phyloP scores from a whole-genome alignment of 805 yeast genomes.

The Ogataea siamensis region DNA sequence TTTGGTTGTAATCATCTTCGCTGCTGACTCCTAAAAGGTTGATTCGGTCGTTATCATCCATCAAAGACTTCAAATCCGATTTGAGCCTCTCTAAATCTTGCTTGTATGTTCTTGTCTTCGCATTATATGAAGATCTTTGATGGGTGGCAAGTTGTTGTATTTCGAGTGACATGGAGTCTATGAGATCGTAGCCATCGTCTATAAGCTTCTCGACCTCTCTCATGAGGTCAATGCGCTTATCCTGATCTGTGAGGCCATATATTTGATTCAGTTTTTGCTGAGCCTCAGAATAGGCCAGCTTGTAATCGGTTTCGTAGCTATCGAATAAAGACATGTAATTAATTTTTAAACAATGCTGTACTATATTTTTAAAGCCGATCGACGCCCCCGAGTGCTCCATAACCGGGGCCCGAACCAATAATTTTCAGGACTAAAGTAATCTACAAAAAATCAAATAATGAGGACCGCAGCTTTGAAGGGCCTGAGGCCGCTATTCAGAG shows the following conservation, averaged over 20 bases:
- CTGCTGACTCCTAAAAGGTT: constrained; percentile 65
- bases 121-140: constrained; percentile 65
- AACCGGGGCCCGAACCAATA: constrained; percentile 11
- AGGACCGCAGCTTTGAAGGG: constrained; percentile 1
- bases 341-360: neutral
- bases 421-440: constrained; percentile 15
- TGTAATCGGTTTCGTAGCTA: constrained; percentile 69
- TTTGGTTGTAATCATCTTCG: constrained; percentile 54
- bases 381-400: constrained; percentile 13
- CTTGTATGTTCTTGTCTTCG: constrained; percentile 72
- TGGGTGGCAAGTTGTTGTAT: constrained; percentile 79
- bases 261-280: constrained; percentile 60
- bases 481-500: constrained; percentile 1
- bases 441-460: constrained; percentile 1
- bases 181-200: constrained; percentile 77
- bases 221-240: constrained; percentile 52
- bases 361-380: constrained; percentile 5
- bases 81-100: constrained; percentile 57
- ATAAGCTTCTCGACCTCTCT: constrained; percentile 61
- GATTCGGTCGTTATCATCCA: constrained; percentile 70
- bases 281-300: constrained; percentile 67
- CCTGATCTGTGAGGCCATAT: constrained; percentile 43
- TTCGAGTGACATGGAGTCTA: constrained; percentile 87
- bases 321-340: constrained; percentile 45
- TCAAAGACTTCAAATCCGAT: constrained; percentile 48